Evolutionary conservation across 176 grass and related monocot genomes (phyloP).

Genomic region (Coix lacrymajobi): DNA sequence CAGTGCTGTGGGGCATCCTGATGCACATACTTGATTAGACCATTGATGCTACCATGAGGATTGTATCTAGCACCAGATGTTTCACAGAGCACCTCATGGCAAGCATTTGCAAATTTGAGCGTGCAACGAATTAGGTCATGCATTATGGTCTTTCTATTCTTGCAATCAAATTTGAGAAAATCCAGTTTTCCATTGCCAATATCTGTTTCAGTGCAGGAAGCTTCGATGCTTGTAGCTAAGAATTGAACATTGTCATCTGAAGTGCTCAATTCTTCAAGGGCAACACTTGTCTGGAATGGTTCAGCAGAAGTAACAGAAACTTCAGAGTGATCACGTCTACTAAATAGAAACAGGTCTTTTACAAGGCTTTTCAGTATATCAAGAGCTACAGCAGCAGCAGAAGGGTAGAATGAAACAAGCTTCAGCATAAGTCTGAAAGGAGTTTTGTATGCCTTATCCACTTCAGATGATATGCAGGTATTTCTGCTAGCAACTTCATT

Average conservation of each 20-base stretch:
- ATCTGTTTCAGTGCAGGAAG: conserved; percentile 20
- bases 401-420: conserved; percentile 58
- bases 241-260: conserved; percentile 19
- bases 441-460: conserved; percentile 32
- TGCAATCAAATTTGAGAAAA: conserved; percentile 8
- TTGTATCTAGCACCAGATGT: conserved; percentile 13
- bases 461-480: conserved; percentile 16
- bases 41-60: conserved; percentile 42
- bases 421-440: conserved; percentile 49
- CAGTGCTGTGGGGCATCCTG: conserved; percentile 33
- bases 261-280: neutral
- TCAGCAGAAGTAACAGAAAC: conserved; percentile 2
- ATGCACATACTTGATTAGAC: conserved; percentile 46
- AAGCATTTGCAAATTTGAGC: conserved; percentile 56
- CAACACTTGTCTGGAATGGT: conserved; percentile 15
- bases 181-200: neutral
- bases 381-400: conserved; percentile 45
- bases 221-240: neutral
- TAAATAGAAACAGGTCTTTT: conserved; percentile 36
- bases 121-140: conserved; percentile 35
- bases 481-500: conserved; percentile 26
- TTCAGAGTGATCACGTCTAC: conserved; percentile 18
- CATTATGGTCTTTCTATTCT: neutral
- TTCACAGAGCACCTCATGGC: conserved; percentile 45
- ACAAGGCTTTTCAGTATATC: conserved; percentile 48